Percentiles rank a stretch among this genome's conserved stretches.
phyloP scores from a whole-genome alignment of 768 basidiomycete genomes.

The Phylloporus rhodoxanthus region DNA sequence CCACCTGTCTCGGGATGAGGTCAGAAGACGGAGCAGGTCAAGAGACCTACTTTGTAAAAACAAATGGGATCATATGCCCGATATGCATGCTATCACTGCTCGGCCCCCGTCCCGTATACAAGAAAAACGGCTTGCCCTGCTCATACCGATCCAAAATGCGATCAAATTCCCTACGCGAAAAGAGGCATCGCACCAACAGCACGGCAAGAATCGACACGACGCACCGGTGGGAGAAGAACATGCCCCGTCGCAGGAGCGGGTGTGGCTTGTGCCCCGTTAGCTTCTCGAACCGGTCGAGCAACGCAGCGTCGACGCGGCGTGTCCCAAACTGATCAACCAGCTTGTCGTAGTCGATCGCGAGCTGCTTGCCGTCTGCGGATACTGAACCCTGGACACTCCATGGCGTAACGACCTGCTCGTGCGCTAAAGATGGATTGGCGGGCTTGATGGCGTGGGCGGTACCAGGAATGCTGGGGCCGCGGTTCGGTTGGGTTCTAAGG shows the following conservation, averaged over 20 bases:
- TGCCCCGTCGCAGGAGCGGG: slow-evolving; percentile 79
- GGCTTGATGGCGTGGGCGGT: slow-evolving; percentile 31
- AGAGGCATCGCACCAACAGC: neutral
- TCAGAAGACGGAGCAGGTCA: neutral
- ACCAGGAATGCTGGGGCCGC: neutral
- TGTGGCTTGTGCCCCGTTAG: slow-evolving; percentile 88
- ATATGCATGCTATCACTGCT: slow-evolving; percentile 96
- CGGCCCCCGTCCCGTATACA: slow-evolving; percentile 97
- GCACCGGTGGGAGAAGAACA: slow-evolving; percentile 98
- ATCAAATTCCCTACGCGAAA: slow-evolving; percentile 70
- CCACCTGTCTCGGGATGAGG: slow-evolving; percentile 54
- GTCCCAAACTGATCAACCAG: slow-evolving; percentile 93
- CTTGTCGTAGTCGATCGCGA: slow-evolving; percentile 95
- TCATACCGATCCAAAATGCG: slow-evolving; percentile 93
- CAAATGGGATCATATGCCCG: slow-evolving; percentile 95
- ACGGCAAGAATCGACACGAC: slow-evolving; percentile 15
- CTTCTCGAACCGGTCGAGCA: slow-evolving; percentile 85
- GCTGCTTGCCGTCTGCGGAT: slow-evolving; percentile 81
- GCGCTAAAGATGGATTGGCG: slow-evolving; percentile 24
- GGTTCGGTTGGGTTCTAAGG: slow-evolving; percentile 13
- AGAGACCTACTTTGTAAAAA: slow-evolving; percentile 82
- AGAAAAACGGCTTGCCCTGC: slow-evolving; percentile 93
- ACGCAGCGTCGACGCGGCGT: slow-evolving; percentile 62
- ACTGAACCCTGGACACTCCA: slow-evolving; percentile 97
- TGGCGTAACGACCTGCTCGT: slow-evolving; percentile 85